These are phyloP conservation scores for Thuja plicata DNA, from an alignment of 83 land plant genomes.

Conservation along the genomic window DNA sequence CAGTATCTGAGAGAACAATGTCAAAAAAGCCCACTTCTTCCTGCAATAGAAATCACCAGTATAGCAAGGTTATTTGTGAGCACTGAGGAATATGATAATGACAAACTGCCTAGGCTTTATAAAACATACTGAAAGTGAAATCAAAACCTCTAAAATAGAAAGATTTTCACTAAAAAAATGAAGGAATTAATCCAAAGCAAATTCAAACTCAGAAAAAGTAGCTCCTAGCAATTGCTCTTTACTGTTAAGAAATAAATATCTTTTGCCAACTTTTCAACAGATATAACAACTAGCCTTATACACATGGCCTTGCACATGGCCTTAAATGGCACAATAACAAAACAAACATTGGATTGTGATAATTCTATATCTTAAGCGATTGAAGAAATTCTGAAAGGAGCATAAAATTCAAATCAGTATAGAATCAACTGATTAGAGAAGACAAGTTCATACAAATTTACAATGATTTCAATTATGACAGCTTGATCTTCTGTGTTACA, in stretches of 20 bases:
- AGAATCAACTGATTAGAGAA: neutral
- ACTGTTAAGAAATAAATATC: neutral
- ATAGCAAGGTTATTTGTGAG: neutral
- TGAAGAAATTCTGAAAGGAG: neutral
- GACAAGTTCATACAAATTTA: no score
- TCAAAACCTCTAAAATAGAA: neutral
- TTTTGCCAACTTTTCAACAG: neutral
- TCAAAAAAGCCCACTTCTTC: slow-evolving; percentile 59
- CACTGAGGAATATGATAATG: neutral
- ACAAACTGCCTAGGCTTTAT: neutral
- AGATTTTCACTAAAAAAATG: neutral
- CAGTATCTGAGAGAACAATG: slow-evolving; percentile 54
- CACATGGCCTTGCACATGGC: neutral
- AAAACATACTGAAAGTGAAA: neutral
- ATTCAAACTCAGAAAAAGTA: neutral
- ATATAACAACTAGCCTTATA: neutral
- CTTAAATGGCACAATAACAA: neutral
- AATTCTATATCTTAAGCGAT: neutral
- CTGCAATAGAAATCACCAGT: slow-evolving; percentile 29
- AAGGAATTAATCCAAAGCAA: neutral
- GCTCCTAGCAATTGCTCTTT: neutral
- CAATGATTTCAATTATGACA: neutral
- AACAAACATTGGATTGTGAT: neutral
- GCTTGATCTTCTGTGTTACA: neutral
- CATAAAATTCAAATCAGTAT: neutral